Conservation (phyloP, 148 eudicot species). For the Spergularia bocconei region DNA sequence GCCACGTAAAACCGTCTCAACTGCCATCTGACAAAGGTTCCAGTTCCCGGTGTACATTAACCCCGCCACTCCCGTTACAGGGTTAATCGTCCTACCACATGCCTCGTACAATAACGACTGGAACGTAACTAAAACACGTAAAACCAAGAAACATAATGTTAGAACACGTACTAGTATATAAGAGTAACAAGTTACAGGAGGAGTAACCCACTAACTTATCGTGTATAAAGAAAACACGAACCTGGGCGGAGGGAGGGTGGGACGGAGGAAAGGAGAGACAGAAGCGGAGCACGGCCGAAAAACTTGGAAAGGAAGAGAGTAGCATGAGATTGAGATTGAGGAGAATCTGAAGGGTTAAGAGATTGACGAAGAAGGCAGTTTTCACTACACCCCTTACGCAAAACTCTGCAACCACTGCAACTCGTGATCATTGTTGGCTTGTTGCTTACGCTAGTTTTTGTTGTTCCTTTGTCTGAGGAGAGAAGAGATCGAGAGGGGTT, state of each 20-base stretch:
- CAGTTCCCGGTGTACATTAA: conserved; percentile 3
- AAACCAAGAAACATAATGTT: background rate
- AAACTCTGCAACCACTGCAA: conserved; percentile 6
- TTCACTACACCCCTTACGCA: conserved; percentile 1
- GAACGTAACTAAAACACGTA: background rate
- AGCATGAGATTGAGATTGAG: background rate
- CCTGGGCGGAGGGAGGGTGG: background rate
- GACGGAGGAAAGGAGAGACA: background rate
- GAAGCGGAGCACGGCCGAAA: background rate
- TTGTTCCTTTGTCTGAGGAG: too few relatives aligned
- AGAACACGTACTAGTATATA: background rate
- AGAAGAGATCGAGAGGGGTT: background rate
- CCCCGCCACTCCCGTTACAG: background rate
- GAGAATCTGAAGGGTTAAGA: background rate
- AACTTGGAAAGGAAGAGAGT: conserved; percentile 11
- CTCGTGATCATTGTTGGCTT: background rate
- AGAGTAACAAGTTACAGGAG: background rate
- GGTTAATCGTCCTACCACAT: background rate
- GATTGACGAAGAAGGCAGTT: background rate
- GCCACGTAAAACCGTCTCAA: background rate
- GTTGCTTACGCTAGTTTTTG: too few relatives aligned
- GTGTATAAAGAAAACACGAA: background rate
- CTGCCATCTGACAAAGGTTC: background rate
- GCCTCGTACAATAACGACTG: conserved; percentile 10
- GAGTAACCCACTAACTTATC: background rate